Conservation (phyloP, 441 rosid genomes). For the Pelargonium exstipulatum region DNA sequence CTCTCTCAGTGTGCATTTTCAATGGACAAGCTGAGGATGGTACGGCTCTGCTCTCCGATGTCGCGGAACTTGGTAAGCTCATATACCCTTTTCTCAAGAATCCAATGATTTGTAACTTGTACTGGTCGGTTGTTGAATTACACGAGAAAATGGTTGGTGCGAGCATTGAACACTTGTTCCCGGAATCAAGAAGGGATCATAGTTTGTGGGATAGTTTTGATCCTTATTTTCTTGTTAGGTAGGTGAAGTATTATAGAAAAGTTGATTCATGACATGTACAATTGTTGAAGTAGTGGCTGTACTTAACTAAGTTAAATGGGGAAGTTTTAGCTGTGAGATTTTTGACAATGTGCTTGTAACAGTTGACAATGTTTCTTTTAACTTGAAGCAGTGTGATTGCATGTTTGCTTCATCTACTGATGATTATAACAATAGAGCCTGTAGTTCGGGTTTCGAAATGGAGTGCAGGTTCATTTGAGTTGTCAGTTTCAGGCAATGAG, state of each 20-base stretch:
- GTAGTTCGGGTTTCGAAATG: too few relatives aligned
- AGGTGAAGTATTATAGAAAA: conserved; percentile 19
- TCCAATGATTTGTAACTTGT: conserved; percentile 67
- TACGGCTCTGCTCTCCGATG: conserved; percentile 32
- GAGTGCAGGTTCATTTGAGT: too few relatives aligned
- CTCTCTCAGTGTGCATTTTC: conserved; percentile 58
- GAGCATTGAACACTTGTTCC: conserved; percentile 21
- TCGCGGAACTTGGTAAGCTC: conserved; percentile 45
- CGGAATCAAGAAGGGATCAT: conserved; percentile 24
- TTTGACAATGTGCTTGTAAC: too few relatives aligned
- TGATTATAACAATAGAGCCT: too few relatives aligned
- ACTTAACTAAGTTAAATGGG: too few relatives aligned
- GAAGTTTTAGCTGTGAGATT: too few relatives aligned
- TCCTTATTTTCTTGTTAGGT: conserved; percentile 80
- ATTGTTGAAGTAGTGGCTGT: too few relatives aligned
- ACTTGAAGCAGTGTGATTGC: too few relatives aligned
- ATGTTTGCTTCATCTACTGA: too few relatives aligned
- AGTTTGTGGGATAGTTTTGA: conserved; percentile 61
- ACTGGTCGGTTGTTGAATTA: conserved; percentile 39
- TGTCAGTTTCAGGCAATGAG: too few relatives aligned
- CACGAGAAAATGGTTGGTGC: conserved; percentile 37
- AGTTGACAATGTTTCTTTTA: too few relatives aligned
- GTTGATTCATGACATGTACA: conserved; percentile 15
- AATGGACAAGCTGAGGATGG: conserved; percentile 24
- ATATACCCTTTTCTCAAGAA: conserved; percentile 57